Evolutionary conservation across 2,329 filamentous ascomycete species (phyloP).

Genomic region (Lojkania enalia): DNA sequence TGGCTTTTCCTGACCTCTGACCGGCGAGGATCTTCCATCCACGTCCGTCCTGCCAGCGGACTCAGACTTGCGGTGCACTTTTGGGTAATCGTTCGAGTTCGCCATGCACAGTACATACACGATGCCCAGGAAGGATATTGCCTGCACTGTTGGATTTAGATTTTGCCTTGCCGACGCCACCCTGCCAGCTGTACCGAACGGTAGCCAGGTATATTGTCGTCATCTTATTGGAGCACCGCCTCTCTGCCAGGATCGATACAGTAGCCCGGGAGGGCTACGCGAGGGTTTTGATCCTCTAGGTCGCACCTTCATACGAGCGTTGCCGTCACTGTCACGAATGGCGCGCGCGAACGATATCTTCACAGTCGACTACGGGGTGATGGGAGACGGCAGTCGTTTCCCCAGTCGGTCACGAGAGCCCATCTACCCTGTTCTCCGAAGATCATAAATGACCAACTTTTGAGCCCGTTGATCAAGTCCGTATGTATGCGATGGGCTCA

Average conservation of each 20-base stretch:
- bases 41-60: background rate
- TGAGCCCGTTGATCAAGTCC: background rate
- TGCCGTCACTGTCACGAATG: background rate
- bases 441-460: background rate
- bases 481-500: background rate
- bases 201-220: background rate
- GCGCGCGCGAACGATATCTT: background rate
- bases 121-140: conserved; percentile 5
- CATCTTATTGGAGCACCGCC: conserved; percentile 3
- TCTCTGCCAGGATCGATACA: background rate
- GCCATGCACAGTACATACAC: background rate
- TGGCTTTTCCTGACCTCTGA: background rate
- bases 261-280: background rate
- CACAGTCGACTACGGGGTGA: background rate
- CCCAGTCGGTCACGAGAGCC: background rate
- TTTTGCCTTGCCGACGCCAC: conserved; percentile 3
- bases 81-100: background rate
- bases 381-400: background rate
- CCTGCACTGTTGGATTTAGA: conserved; percentile 4
- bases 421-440: background rate
- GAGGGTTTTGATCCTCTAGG: conserved; percentile 2
- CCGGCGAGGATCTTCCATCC: background rate
- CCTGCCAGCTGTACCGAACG: background rate
- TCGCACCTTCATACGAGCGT: background rate
- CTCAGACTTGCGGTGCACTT: too few species aligned